Base-by-base conservation (phyloP, 805 yeast genomes). In the Sungouiozyma intestinalis region DNA sequence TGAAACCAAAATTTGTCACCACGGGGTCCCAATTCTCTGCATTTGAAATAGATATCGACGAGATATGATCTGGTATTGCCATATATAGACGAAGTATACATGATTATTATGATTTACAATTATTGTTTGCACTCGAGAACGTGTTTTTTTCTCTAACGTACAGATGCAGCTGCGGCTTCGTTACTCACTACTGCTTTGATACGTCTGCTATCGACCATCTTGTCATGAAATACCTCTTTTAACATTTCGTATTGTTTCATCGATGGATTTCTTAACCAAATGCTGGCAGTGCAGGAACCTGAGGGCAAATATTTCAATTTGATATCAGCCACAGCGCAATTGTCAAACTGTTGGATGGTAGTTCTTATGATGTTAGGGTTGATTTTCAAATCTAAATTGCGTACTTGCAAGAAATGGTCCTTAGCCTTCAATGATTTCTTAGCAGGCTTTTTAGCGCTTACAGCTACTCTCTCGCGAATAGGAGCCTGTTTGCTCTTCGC, bases 1-100 rank as follows among this genome's bases (percentile, higher is more conserved):
- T 87, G 13, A 74, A 74, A 45, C 94, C 96, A 0, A 62, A 59
- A 9, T 71, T 68, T 40, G 79, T 88, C 3, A 80, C 79, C 45
- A 74, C 51, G 3, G 88, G 94, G 1, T 76, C 81, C 0, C 77
- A 71, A 43, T 49, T 63, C 27, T 67, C 62, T 39, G 66, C 71
- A 5, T 62, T 72, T 32, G 72, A 61, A 31, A 66, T 68, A 34
- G 74, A 72, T 34, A 74, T 38, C 8, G 39, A 35, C 17, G 45
- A 49, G n/a, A n/a, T n/a, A n/a, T n/a, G n/a, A n/a, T n/a, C n/a
- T n/a, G n/a, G n/a, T n/a, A n/a, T n/a, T n/a, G n/a, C n/a, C n/a
- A n/a, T n/a, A n/a, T 31, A 71, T 68, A 38, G 81, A 75, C 36
- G 75, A 69, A 44, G 46, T 62, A 61, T 53, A 32, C 36, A 62